Evolutionary conservation across 2,329 filamentous ascomycete species (phyloP), one percentile per base, ranked within the genome.

Genomic region (Aureobasidium sp.): DNA sequence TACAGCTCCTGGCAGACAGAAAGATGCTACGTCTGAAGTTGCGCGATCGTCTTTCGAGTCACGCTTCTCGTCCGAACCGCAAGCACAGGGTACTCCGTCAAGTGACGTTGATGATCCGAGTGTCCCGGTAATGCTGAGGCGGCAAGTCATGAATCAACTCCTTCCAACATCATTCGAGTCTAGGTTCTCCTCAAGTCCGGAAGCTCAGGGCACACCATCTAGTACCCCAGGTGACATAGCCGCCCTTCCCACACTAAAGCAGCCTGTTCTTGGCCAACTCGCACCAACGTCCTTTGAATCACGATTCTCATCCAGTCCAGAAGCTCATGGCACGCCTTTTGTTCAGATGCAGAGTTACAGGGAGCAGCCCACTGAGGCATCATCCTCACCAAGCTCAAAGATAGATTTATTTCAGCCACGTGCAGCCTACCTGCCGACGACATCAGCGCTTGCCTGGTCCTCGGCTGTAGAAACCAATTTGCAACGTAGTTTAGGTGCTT

Each of bases 251-350:
- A 20, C 27, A 5, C 15, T 25, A 25, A n/a, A 27, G 25, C 55
- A 45, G 20, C 27, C 45, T 18, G 23, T 16, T 18, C 27, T 60
- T 6, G 23, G 27, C 4, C 56, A 47, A 8, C 42, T 60, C n/a
- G 3, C 25, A 16, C 56, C 56, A 4, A 60, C 56, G 1, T 60
- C 56, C 16, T 60, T 60, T 23, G 56, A 60, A 13, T 60, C 56
- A 25, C 56, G 56, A 27, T 60, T 60, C 20, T 60, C 56, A 9
- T 60, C 56, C 4, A 60, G 56, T 25, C 56, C 56, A n/a, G 56
- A 60, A 27, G 56, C 43, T 20, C 56, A 29, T 23, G 56, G 56
- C 8, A 60, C 56, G 16, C 56, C 56, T 38, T 38, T 60, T 27
- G 29, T 50, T 11, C n/a, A 42, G 1, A 60, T 9, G 9, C 31